phyloP scores from a whole-genome alignment of 192 early-diverging fungal genomes.

The Coemansia sp. region DNA sequence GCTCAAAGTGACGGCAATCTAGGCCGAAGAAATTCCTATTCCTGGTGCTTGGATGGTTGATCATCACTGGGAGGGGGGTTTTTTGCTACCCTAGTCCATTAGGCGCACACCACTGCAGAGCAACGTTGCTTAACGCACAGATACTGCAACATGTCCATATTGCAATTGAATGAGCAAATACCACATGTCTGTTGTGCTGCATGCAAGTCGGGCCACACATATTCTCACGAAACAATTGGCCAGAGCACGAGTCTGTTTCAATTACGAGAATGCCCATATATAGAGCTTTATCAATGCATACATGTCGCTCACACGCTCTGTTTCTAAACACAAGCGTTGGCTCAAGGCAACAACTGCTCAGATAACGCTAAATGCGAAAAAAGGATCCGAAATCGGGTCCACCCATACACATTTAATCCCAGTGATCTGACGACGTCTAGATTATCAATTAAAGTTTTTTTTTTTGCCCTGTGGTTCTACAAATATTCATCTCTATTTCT shows the following conservation, averaged over 20 bases:
- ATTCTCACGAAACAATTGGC: constrained; percentile 5
- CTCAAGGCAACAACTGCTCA: neutral
- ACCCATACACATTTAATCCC: neutral
- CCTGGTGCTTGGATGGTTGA: neutral
- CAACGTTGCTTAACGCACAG: neutral
- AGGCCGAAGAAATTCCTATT: neutral
- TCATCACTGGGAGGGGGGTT: neutral
- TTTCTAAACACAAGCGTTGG: neutral
- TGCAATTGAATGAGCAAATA: neutral
- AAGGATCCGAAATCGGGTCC: neutral
- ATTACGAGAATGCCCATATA: neutral
- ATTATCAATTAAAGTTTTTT: neutral
- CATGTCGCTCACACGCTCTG: constrained; percentile 8
- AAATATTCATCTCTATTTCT: neutral
- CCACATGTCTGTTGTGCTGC: constrained; percentile 4
- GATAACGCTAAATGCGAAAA: neutral
- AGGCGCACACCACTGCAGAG: neutral
- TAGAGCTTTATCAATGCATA: neutral
- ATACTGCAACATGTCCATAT: neutral
- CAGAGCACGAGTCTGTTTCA: constrained; percentile 2
- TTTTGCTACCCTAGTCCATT: constrained; percentile 6
- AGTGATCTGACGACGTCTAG: neutral
- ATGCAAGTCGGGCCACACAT: neutral
- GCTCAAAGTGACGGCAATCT: constrained; percentile 1
- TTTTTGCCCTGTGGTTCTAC: neutral